Evolutionary conservation across 371 early-diverging fungal genomes (phyloP).

Genomic region (Mortierella sp.): DNA sequence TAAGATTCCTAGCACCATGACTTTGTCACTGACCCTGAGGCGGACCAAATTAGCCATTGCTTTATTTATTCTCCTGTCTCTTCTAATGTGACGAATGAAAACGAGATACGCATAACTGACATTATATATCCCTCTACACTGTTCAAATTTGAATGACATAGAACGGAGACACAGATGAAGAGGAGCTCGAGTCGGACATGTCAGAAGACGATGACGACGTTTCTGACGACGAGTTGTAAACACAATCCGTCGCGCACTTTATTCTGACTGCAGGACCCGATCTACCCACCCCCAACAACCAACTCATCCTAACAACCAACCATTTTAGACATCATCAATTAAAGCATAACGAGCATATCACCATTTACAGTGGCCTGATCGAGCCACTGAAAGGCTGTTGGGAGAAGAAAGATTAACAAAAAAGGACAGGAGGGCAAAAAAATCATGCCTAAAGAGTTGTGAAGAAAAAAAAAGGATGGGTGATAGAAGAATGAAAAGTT

Average conservation of each 20-base stretch:
- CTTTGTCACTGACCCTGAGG: neutral
- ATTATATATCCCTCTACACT: neutral
- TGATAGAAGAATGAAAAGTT: too few species aligned
- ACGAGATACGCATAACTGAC: neutral
- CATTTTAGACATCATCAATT: slow-evolving; percentile 4
- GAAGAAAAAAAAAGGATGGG: too few species aligned
- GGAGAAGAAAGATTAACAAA: too few species aligned
- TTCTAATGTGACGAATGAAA: neutral
- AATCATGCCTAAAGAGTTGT: too few species aligned
- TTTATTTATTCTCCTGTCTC: neutral
- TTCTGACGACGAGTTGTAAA: slow-evolving; percentile 5
- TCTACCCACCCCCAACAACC: neutral
- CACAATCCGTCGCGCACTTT: neutral
- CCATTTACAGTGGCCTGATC: neutral
- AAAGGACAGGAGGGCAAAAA: too few species aligned
- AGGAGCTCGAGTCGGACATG: slow-evolving; percentile 23
- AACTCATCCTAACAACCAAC: neutral
- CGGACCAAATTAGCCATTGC: neutral
- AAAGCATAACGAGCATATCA: slow-evolving; percentile 5
- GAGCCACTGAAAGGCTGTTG: too few species aligned
- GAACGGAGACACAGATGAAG: slow-evolving; percentile 11
- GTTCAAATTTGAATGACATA: neutral
- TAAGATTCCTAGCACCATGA: neutral
- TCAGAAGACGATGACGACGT: slow-evolving; percentile 27
- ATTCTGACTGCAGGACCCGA: neutral